Percentiles rank a stretch among this genome's conserved stretches.
phyloP scores from a whole-genome alignment of 345 rosid genomes.

The Dipteronia sinensis region DNA sequence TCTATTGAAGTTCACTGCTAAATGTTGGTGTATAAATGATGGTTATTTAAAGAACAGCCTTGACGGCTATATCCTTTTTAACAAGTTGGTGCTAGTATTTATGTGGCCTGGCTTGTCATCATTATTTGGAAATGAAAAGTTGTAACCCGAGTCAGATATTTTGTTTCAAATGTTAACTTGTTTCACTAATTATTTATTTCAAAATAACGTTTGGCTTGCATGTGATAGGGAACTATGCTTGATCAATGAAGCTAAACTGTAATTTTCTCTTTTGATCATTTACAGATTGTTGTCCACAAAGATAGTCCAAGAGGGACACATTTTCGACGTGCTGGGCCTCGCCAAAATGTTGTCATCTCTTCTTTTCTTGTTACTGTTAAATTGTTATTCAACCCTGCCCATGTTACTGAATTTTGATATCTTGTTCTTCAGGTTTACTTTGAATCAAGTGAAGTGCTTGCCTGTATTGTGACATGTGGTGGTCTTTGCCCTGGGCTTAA shows the following conservation, averaged over 20 bases:
- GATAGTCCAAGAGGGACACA: conserved; percentile 79
- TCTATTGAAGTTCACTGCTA: too few species aligned
- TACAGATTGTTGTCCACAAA: conserved; percentile 77
- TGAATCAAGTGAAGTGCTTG: conserved; percentile 72
- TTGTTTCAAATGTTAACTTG: background rate
- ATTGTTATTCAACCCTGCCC: background rate
- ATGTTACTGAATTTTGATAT: background rate
- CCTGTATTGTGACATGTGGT: conserved; percentile 93
- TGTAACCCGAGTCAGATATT: background rate
- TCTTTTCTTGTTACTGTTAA: background rate
- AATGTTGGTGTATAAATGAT: too few species aligned
- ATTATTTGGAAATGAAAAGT: background rate
- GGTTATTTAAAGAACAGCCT: background rate
- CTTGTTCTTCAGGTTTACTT: conserved; percentile 60
- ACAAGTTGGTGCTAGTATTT: background rate
- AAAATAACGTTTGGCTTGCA: background rate
- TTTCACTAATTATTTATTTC: background rate
- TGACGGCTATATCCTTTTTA: background rate
- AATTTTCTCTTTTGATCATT: conserved; percentile 4
- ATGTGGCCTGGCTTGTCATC: background rate
- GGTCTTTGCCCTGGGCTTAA: conserved; percentile 95
- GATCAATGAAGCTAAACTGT: background rate
- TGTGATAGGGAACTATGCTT: background rate
- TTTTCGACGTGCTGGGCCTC: conserved; percentile 95
- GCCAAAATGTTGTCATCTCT: conserved; percentile 56